A percentile compares a stretch with the other conserved stretches of the same genome.
Conservation (phyloP, 305 asterid genomes). For the Lippia alba region DNA sequence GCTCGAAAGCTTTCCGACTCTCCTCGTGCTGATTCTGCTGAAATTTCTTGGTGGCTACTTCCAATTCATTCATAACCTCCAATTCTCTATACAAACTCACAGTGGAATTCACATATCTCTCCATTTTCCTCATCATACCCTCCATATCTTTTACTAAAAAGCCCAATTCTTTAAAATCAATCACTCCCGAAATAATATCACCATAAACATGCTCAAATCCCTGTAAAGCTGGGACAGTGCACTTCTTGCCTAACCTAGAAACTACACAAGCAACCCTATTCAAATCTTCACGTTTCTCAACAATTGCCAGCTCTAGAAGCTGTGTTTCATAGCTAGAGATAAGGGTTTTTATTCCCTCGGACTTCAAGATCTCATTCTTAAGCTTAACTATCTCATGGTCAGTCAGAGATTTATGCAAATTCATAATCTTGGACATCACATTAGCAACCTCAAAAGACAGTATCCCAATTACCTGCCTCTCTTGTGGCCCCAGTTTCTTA, state of each 20-base stretch:
- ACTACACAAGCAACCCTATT: slow-evolving; percentile 75
- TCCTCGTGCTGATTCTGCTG: slow-evolving; percentile 80
- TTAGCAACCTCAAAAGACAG: slow-evolving; percentile 96
- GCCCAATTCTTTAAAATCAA: slow-evolving; percentile 73
- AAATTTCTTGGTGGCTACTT: slow-evolving; percentile 78
- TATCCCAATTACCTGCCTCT: slow-evolving; percentile 65
- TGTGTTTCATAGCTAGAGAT: slow-evolving; percentile 67
- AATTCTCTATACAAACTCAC: slow-evolving; percentile 67
- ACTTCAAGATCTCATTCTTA: slow-evolving; percentile 76
- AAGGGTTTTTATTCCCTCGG: slow-evolving; percentile 63
- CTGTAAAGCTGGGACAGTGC: slow-evolving; percentile 77
- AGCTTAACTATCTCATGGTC: slow-evolving; percentile 63
- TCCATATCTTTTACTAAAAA: slow-evolving; percentile 96
- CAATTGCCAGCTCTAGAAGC: slow-evolving; percentile 70
- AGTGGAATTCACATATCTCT: slow-evolving; percentile 65
- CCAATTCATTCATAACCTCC: slow-evolving; percentile 83
- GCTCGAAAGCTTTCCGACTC: slow-evolving; percentile 76
- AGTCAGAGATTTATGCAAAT: slow-evolving; percentile 77
- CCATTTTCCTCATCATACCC: slow-evolving; percentile 78
- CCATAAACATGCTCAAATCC: slow-evolving; percentile 96
- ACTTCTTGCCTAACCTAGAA: slow-evolving; percentile 91
- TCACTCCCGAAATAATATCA: slow-evolving; percentile 71
- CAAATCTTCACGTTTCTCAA: slow-evolving; percentile 84
- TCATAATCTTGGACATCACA: slow-evolving; percentile 85
- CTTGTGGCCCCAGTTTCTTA: slow-evolving; percentile 46